Evolutionary conservation across 1,284 basidiomycete species (phyloP).

Genomic region (Ganoderma sinense): DNA sequence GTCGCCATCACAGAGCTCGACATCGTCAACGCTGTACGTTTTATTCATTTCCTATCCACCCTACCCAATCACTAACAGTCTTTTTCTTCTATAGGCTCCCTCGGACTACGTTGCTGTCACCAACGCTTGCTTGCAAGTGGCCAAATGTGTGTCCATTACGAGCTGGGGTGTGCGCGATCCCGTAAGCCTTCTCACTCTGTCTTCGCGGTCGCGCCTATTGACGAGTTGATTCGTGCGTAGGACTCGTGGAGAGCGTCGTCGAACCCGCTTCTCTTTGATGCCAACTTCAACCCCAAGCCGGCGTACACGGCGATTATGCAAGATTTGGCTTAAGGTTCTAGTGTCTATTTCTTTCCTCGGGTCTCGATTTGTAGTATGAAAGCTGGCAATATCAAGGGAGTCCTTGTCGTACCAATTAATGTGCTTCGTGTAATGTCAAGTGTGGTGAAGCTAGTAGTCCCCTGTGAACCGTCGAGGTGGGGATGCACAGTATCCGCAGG

Average conservation of each 20-base stretch:
- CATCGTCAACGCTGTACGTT: conserved; percentile 36
- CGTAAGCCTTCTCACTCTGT: conserved; percentile 36
- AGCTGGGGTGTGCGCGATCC: conserved; percentile 56
- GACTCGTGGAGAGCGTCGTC: conserved; percentile 53
- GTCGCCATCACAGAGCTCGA: conserved; percentile 54
- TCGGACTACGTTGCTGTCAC: conserved; percentile 55
- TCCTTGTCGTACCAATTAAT: not conserved
- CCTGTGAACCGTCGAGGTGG: not conserved
- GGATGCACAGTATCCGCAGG: too few species aligned
- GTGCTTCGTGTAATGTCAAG: not conserved
- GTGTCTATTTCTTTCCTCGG: not conserved
- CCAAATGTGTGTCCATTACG: conserved; percentile 56
- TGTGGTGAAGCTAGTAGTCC: not conserved
- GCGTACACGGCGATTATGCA: conserved; percentile 54
- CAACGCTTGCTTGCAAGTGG: conserved; percentile 53
- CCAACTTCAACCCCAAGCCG: conserved; percentile 53
- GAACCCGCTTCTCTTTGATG: conserved; percentile 52
- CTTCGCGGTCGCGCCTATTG: not conserved
- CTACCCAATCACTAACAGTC: not conserved
- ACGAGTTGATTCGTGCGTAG: conserved; percentile 25
- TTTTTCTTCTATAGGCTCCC: conserved; percentile 24
- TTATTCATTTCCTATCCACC: not conserved
- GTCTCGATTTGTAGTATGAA: not conserved
- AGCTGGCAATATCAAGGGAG: too few species aligned
- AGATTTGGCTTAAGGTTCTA: conserved; percentile 24